A percentile compares a stretch with the other conserved stretches of the same genome.
Conservation (phyloP, 2,329 filamentous ascomycete species). For the Fusarium succisae region DNA sequence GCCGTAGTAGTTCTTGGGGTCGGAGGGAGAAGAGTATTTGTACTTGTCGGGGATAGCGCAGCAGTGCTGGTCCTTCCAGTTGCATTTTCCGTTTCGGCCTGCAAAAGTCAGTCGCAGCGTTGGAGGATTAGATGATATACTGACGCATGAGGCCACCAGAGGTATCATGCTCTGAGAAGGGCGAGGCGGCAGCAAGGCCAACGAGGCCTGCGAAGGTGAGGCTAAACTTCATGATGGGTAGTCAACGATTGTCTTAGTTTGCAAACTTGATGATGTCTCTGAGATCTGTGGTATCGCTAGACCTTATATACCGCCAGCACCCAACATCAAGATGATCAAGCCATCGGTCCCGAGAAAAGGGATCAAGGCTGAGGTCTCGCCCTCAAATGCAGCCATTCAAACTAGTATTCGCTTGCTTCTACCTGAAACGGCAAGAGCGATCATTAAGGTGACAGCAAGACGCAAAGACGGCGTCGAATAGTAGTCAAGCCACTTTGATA, state of each 20-base stretch:
- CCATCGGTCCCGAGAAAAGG: neutral
- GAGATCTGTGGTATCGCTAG: neutral
- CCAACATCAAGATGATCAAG: neutral
- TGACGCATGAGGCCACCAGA: slow-evolving; percentile 6
- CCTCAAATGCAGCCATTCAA: neutral
- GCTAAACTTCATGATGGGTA: slow-evolving; percentile 15
- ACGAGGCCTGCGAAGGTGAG: neutral
- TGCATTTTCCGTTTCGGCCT: slow-evolving; percentile 24
- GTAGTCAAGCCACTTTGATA: neutral
- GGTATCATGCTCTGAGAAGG: slow-evolving; percentile 12
- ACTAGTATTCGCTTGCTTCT: neutral
- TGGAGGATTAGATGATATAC: neutral
- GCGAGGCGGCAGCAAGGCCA: slow-evolving; percentile 19
- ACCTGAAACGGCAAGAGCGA: slow-evolving; percentile 9
- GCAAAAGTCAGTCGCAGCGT: neutral
- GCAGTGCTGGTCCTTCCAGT: slow-evolving; percentile 28
- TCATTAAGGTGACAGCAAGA: neutral
- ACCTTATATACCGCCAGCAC: neutral
- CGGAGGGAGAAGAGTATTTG: neutral
- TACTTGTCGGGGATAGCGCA: slow-evolving; percentile 9
- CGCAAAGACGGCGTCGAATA: slow-evolving; percentile 1
- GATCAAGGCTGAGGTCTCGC: neutral
- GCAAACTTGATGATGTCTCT: accelerated
- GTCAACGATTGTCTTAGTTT: neutral
- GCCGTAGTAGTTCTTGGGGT: neutral